phyloP scores from a whole-genome alignment of 306 rosid species.

The Cicer chorassanicum region DNA sequence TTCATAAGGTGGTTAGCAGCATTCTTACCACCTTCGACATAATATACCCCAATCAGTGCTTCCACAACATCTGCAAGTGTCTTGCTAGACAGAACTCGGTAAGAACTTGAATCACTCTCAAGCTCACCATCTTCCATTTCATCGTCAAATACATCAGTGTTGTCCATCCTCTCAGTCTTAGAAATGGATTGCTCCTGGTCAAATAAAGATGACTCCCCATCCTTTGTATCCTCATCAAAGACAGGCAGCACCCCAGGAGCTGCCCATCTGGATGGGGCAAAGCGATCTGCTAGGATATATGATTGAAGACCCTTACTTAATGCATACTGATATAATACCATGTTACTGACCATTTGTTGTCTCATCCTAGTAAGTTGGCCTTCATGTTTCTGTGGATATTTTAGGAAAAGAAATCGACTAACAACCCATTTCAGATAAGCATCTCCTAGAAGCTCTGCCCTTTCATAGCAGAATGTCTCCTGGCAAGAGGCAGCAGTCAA shows the following conservation, averaged over 20 bases:
- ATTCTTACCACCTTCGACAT: conserved; percentile 86
- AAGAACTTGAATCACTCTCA: conserved; percentile 91
- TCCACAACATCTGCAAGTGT: conserved; percentile 99
- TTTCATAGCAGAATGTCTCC: conserved; percentile 98
- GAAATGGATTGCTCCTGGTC: conserved; percentile 60
- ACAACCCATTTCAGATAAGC: conserved; percentile 98
- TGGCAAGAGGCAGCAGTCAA: conserved; percentile 99
- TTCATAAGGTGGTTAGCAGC: conserved; percentile 97
- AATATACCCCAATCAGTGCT: conserved; percentile 94
- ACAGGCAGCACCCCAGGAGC: conserved; percentile 99
- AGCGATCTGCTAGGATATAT: conserved; percentile 96
- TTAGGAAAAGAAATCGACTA: conserved; percentile 91
- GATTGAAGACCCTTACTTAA: conserved; percentile 87
- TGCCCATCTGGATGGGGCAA: conserved; percentile 98
- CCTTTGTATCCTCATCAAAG: conserved; percentile 88
- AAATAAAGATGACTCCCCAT: conserved; percentile 81
- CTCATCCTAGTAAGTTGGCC: conserved; percentile 99
- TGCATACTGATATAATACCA: conserved; percentile 90
- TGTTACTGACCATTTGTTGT: conserved; percentile 97
- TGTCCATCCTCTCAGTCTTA: conserved; percentile 52
- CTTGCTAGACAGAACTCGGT: conserved; percentile 96
- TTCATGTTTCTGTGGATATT: conserved; percentile 96
- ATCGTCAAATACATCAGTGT: conserved; percentile 58
- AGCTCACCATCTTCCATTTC: conserved; percentile 94
- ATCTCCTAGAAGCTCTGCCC: conserved; percentile 99